These are phyloP conservation scores for Abelmoschus esculentus DNA, from an alignment of 345 rosid species.

Conservation along the genomic window DNA sequence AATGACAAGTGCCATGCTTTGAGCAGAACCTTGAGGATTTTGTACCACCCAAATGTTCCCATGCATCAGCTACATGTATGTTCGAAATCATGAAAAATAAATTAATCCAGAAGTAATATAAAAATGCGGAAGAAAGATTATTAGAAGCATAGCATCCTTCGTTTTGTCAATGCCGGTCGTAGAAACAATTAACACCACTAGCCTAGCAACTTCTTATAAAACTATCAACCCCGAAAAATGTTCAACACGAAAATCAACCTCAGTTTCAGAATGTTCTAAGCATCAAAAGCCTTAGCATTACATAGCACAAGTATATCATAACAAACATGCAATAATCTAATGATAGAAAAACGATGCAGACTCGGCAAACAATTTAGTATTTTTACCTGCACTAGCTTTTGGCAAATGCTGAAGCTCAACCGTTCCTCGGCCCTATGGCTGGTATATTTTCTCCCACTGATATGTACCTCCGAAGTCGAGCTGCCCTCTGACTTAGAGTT, in stretches of 20 bases:
- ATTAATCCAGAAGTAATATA: neutral
- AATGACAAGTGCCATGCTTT: slow-evolving; percentile 69
- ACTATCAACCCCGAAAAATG: neutral
- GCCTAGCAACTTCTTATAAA: neutral
- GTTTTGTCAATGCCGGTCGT: neutral
- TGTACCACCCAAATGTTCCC: slow-evolving; percentile 74
- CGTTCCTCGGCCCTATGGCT: slow-evolving; percentile 53
- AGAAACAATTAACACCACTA: neutral
- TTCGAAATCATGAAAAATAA: neutral
- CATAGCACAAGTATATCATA: neutral
- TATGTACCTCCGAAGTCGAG: slow-evolving; percentile 35
- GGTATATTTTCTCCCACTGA: slow-evolving; percentile 37
- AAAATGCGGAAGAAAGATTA: neutral
- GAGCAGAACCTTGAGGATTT: slow-evolving; percentile 46
- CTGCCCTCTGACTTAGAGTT: slow-evolving; percentile 31
- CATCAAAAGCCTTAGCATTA: neutral
- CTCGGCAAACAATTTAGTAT: neutral
- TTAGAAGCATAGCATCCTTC: neutral
- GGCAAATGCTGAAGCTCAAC: slow-evolving; percentile 83
- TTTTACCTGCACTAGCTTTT: slow-evolving; percentile 77
- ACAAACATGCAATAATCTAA: neutral
- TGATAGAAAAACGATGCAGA: too few relatives aligned
- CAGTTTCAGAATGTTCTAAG: neutral
- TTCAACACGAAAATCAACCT: too few relatives aligned
- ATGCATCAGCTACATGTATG: slow-evolving; percentile 59